These are phyloP conservation scores for Tetraselmis striata DNA, from an alignment of 139 green algal species.

Conservation along the genomic window DNA sequence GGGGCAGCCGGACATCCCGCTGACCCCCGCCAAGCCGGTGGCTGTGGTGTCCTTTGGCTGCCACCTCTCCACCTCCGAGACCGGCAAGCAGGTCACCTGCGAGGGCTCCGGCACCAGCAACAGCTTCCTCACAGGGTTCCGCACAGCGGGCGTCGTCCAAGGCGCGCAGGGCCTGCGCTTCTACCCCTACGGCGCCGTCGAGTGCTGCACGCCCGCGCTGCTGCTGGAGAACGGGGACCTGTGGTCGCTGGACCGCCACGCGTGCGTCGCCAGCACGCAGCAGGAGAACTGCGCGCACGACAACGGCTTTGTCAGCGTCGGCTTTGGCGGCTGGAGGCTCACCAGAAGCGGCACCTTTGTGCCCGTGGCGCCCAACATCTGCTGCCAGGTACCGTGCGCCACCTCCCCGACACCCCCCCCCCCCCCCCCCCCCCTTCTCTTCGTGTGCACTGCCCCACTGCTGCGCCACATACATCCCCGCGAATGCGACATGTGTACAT, in stretches of 20 bases:
- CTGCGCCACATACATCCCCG: too few relatives aligned
- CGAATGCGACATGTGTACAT: too few relatives aligned
- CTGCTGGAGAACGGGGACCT: conserved; percentile 43
- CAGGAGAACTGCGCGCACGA: not conserved
- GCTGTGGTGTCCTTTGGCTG: conserved; percentile 61
- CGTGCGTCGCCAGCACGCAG: conserved; percentile 26
- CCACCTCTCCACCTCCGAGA: conserved; percentile 37
- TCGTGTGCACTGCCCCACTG: too few relatives aligned
- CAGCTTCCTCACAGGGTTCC: conserved; percentile 38
- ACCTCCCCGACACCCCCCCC: too few relatives aligned
- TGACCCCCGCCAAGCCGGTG: conserved; percentile 20
- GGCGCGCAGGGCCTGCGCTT: conserved; percentile 10
- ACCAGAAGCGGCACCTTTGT: conserved; percentile 36
- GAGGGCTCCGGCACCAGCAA: conserved; percentile 25
- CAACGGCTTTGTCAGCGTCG: not conserved
- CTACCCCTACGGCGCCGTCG: conserved; percentile 50
- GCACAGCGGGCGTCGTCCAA: not conserved
- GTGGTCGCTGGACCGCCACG: conserved; percentile 48
- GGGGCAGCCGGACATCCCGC: not conserved
- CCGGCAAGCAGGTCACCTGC: conserved; percentile 32
- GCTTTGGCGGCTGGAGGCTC: not conserved
- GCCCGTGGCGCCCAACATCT: conserved; percentile 54
- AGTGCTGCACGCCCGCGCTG: conserved; percentile 65
- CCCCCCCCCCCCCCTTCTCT: too few relatives aligned
- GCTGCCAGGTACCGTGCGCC: conserved; percentile 40